phyloP scores from a whole-genome alignment of 225 moss, liverwort and hornwort species.

The Polytrichum commune region DNA sequence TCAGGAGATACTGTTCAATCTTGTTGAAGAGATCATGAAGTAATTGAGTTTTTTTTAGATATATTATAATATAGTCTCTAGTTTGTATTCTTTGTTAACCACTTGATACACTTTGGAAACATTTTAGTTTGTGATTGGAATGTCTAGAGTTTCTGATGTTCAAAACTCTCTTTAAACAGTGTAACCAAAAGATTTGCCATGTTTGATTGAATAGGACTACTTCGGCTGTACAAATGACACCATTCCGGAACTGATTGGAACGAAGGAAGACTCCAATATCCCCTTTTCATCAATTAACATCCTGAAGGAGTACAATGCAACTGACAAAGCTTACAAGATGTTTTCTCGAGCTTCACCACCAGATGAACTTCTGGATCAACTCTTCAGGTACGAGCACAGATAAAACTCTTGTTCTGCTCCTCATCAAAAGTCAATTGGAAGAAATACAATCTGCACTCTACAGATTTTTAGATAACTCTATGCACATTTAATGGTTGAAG shows the following conservation, averaged over 20 bases:
- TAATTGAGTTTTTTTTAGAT: not conserved
- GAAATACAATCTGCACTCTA: too few relatives aligned
- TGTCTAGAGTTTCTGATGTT: conserved; percentile 1
- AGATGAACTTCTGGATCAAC: conserved; percentile 58
- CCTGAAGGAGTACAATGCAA: conserved; percentile 69
- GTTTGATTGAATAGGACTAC: conserved; percentile 29
- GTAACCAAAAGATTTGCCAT: conserved; percentile 10
- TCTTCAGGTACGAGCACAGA: conserved; percentile 60
- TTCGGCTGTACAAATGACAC: conserved; percentile 43
- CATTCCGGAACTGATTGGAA: conserved; percentile 80
- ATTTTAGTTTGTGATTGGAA: not conserved
- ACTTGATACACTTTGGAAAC: too few relatives aligned
- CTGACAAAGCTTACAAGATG: conserved; percentile 85
- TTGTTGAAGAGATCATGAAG: not conserved
- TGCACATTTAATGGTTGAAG: too few relatives aligned
- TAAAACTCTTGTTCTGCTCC: too few relatives aligned
- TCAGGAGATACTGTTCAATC: too few relatives aligned
- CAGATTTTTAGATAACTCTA: too few relatives aligned
- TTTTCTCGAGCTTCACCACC: conserved; percentile 75
- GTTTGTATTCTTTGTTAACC: not conserved
- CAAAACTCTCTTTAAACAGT: conserved; percentile 1
- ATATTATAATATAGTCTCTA: not conserved
- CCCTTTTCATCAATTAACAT: conserved; percentile 71
- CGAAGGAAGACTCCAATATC: conserved; percentile 61
- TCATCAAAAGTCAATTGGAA: too few relatives aligned